These are phyloP conservation scores for Penicillium dipodomyicola DNA, from an alignment of 495 filamentous ascomycete genomes.

Conservation along the genomic window DNA sequence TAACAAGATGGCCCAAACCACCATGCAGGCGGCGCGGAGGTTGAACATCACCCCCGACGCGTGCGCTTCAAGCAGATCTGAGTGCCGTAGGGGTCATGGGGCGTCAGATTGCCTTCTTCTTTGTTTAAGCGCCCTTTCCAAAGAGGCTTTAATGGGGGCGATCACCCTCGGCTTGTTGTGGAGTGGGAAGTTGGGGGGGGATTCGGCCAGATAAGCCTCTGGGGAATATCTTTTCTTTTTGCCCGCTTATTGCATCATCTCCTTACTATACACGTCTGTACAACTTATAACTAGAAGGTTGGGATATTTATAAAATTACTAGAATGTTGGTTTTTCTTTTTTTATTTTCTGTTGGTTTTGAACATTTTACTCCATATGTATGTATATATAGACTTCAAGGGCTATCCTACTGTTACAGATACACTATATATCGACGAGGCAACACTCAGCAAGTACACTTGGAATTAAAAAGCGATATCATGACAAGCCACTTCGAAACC, in stretches of 20 bases:
- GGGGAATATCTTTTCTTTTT: conserved; percentile 16
- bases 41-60: conserved; percentile 45
- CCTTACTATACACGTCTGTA: neutral
- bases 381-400: too few species aligned
- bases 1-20: conserved; percentile 40
- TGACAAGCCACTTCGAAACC: neutral
- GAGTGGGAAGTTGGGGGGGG: conserved; percentile 15
- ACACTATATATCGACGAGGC: too few species aligned
- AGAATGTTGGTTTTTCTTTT: too few species aligned
- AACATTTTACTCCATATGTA: neutral
- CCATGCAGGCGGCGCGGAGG: conserved; percentile 37
- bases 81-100: conserved; percentile 28
- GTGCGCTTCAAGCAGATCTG: conserved; percentile 41
- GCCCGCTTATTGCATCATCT: conserved; percentile 20
- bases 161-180: conserved; percentile 13
- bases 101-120: conserved; percentile 9
- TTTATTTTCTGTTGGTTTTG: neutral
- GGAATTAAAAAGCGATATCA: neutral
- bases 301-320: neutral
- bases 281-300: neutral
- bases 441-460: neutral
- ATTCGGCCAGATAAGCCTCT: conserved; percentile 33
- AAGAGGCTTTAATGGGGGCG: neutral
- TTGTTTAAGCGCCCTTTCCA: neutral
- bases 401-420: too few species aligned